These are phyloP conservation scores for Nannizziopsis barbatae DNA, from an alignment of 2,329 filamentous ascomycete genomes.

Conservation along the genomic window DNA sequence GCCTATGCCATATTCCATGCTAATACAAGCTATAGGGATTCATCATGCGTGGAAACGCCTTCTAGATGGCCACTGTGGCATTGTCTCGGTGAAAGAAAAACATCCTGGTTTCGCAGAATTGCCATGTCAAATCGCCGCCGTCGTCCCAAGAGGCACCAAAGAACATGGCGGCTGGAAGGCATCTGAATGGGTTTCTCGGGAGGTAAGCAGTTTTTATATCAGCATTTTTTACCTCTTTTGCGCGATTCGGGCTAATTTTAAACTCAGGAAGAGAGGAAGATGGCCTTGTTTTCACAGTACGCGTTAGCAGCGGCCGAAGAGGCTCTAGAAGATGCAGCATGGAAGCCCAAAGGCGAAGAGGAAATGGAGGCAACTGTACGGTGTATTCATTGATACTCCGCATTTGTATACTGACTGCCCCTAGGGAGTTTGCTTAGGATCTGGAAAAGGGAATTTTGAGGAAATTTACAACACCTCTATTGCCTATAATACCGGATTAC, in stretches of 20 bases:
- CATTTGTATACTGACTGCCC: not conserved
- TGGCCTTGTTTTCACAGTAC: slow-evolving; percentile 88
- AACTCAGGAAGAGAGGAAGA: slow-evolving; percentile 55
- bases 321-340: slow-evolving; percentile 71
- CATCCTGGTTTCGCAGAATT: slow-evolving; percentile 57
- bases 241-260: not conserved
- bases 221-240: slow-evolving; percentile 10
- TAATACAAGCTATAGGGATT: slow-evolving; percentile 41
- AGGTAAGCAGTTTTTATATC: slow-evolving; percentile 24
- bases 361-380: slow-evolving; percentile 60
- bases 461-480: slow-evolving; percentile 79
- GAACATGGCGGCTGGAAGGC: slow-evolving; percentile 35
- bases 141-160: slow-evolving; percentile 54
- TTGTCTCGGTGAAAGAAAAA: slow-evolving; percentile 58
- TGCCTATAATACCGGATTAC: slow-evolving; percentile 60
- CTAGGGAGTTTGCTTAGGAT: slow-evolving; percentile 80
- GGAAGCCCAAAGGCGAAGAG: slow-evolving; percentile 51
- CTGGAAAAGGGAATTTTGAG: slow-evolving; percentile 87
- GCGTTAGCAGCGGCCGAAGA: slow-evolving; percentile 77
- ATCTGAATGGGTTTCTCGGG: slow-evolving; percentile 35
- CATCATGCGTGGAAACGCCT: slow-evolving; percentile 70
- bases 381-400: not conserved
- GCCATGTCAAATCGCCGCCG: slow-evolving; percentile 72
- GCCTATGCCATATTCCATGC: not conserved
- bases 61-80: slow-evolving; percentile 65